Conservation (phyloP, 495 filamentous ascomycete genomes). For the Neurospora sp. region DNA sequence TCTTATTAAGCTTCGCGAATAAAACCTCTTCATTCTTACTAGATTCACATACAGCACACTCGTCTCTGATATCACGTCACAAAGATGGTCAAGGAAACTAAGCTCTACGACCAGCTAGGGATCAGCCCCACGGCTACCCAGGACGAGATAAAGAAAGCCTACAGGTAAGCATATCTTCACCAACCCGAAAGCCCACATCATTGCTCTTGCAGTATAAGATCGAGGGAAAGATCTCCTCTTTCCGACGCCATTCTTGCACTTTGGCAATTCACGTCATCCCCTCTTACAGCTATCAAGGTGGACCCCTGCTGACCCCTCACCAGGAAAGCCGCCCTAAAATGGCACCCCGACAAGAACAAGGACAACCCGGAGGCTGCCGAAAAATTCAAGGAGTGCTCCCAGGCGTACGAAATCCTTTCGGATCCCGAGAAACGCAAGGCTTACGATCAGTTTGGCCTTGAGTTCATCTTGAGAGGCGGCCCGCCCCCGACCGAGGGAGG, state of each 20-base stretch:
- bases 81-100: conserved; percentile 79
- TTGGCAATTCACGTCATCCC: conserved; percentile 1
- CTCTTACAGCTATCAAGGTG: not conserved
- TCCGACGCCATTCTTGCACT: not conserved
- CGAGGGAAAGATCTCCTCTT: not conserved
- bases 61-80: not conserved
- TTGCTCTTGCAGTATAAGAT: not conserved
- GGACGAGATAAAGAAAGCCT: conserved; percentile 97
- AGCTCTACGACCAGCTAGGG: conserved; percentile 69
- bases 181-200: not conserved
- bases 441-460: conserved; percentile 91
- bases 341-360: conserved; percentile 96
- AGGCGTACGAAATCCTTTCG: conserved; percentile 95
- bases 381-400: conserved; percentile 91
- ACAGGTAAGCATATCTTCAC: conserved; percentile 49
- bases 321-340: conserved; percentile 83
- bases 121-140: conserved; percentile 70
- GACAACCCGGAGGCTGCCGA: conserved; percentile 74
- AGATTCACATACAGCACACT: not conserved
- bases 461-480: conserved; percentile 83
- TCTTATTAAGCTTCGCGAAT: not conserved
- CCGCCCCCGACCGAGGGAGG: conserved; percentile 40
- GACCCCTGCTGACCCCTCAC: conserved; percentile 12
- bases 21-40: not conserved
- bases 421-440: conserved; percentile 95